Evolutionary conservation across 129 eudicot genomes (phyloP).

Genomic region (Arctium minus): DNA sequence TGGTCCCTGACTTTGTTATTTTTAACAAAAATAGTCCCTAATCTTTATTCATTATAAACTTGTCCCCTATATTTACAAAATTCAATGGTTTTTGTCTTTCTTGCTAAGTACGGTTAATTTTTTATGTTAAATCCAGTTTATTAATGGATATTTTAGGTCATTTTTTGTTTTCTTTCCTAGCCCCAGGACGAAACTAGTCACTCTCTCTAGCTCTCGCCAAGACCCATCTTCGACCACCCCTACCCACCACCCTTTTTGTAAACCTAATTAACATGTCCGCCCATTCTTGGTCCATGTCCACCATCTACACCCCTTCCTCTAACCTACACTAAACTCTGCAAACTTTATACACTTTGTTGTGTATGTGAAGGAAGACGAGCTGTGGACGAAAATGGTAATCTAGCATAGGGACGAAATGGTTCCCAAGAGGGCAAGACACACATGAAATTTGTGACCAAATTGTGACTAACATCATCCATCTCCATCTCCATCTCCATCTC

Average conservation of each 20-base stretch:
- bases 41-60: neutral
- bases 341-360: neutral
- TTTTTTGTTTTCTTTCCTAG: too few species aligned
- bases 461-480: too few species aligned
- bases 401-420: too few species aligned
- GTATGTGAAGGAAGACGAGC: too few species aligned
- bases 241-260: neutral
- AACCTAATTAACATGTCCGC: neutral
- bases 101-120: neutral
- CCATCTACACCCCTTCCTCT: too few species aligned
- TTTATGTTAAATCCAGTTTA: neutral
- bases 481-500: too few species aligned
- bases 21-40: neutral
- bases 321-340: neutral
- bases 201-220: neutral
- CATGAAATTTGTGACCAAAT: too few species aligned
- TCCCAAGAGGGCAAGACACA: too few species aligned
- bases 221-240: neutral
- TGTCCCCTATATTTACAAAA: neutral
- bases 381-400: too few species aligned
- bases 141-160: neutral
- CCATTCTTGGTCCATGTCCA: neutral
- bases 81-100: too few species aligned
- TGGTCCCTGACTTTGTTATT: neutral
- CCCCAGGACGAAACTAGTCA: neutral